Conservation (phyloP, 768 basidiomycete species). For the Ephemerocybe angulata region DNA sequence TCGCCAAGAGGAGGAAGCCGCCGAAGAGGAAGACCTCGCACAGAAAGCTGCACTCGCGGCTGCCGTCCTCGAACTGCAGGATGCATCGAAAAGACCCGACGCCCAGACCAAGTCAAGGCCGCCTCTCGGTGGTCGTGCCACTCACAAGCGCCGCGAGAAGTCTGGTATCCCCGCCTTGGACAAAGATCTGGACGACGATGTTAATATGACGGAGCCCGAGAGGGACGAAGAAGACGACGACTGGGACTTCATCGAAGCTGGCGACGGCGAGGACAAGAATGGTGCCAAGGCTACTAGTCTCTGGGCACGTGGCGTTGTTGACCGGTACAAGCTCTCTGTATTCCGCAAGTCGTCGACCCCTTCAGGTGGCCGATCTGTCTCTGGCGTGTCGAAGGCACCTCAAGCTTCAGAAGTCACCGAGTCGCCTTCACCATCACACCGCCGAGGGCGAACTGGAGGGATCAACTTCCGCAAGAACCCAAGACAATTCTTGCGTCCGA, state of each 20-base stretch:
- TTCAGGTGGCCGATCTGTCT: slow-evolving; percentile 40
- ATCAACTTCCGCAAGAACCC: slow-evolving; percentile 72
- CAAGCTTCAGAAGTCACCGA: slow-evolving; percentile 41
- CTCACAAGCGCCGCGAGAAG: slow-evolving; percentile 61
- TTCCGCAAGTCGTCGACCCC: slow-evolving; percentile 82
- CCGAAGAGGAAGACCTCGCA: slow-evolving; percentile 2
- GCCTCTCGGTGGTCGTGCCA: slow-evolving; percentile 22
- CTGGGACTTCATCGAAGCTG: slow-evolving; percentile 87
- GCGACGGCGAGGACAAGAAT: slow-evolving; percentile 78
- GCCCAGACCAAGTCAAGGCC: slow-evolving; percentile 21
- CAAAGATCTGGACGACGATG: slow-evolving; percentile 53
- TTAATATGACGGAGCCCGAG: slow-evolving; percentile 37
- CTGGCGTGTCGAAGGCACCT: slow-evolving; percentile 56
- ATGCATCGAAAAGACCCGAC: slow-evolving; percentile 10
- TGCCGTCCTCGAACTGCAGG: neutral
- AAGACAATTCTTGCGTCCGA: slow-evolving; percentile 68
- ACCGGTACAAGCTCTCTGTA: slow-evolving; percentile 79
- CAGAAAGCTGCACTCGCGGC: slow-evolving; percentile 5
- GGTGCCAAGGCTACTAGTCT: slow-evolving; percentile 76
- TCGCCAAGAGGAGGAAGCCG: slow-evolving; percentile 4
- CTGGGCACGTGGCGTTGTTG: slow-evolving; percentile 89
- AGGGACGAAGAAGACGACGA: slow-evolving; percentile 73
- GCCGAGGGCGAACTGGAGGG: slow-evolving; percentile 65
- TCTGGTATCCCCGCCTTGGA: slow-evolving; percentile 82
- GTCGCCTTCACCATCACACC: slow-evolving; percentile 48